phyloP scores from a whole-genome alignment of 108 stramenopile species.

The Nitzschia putrida region DNA sequence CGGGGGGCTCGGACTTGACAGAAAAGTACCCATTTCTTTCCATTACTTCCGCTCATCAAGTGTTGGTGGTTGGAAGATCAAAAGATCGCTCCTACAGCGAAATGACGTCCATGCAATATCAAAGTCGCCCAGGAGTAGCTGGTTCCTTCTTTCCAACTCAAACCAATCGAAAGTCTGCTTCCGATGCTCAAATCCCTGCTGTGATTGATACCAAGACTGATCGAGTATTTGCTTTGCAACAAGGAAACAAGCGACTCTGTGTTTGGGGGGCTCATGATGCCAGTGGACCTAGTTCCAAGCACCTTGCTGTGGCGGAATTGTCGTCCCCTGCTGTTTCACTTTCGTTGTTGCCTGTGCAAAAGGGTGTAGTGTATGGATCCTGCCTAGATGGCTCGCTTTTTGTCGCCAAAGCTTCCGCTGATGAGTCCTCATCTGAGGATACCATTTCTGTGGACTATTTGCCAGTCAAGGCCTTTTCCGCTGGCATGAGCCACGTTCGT shows the following conservation, averaged over 20 bases:
- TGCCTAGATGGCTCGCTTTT: slow-evolving; percentile 33
- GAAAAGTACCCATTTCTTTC: slow-evolving; percentile 25
- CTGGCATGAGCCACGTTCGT: slow-evolving; percentile 6
- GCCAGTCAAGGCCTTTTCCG: background rate
- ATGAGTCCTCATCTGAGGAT: background rate
- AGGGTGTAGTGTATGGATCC: slow-evolving; percentile 36
- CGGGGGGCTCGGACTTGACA: slow-evolving; percentile 19
- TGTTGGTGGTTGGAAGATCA: slow-evolving; percentile 31
- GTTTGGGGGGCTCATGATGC: slow-evolving; percentile 28
- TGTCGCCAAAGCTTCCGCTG: slow-evolving; percentile 20
- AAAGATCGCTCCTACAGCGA: slow-evolving; percentile 26
- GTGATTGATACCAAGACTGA: slow-evolving; percentile 43
- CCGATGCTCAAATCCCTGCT: slow-evolving; percentile 30
- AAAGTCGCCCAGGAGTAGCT: slow-evolving; percentile 36
- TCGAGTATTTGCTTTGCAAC: slow-evolving; percentile 41
- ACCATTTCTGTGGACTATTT: slow-evolving; percentile 32
- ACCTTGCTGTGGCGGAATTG: slow-evolving; percentile 21
- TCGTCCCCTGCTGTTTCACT: slow-evolving; percentile 23
- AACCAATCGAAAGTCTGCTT: background rate
- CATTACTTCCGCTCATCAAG: slow-evolving; percentile 37
- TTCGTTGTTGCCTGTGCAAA: slow-evolving; percentile 29
- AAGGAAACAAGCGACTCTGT: slow-evolving; percentile 31
- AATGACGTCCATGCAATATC: slow-evolving; percentile 28
- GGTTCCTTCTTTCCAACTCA: slow-evolving; percentile 27
- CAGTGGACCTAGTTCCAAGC: slow-evolving; percentile 35